Evolutionary conservation across 805 yeast genomes (phyloP), one percentile per base, ranked within the genome.

Genomic region (Candida adriatica): DNA sequence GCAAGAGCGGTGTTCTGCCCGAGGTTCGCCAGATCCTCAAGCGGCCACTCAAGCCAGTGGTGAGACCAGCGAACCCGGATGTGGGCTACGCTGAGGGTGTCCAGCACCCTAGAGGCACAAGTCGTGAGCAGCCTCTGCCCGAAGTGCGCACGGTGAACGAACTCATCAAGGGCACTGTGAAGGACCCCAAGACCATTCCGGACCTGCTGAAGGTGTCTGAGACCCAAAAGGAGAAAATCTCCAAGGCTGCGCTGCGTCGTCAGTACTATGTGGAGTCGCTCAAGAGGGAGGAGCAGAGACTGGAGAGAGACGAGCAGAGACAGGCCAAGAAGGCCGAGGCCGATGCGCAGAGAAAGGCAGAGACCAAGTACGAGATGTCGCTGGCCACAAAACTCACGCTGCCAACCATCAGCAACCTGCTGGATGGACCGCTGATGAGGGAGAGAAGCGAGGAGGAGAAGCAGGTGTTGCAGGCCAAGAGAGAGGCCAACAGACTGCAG

Each of bases 1-100:
- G 62, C 39, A 80, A 81, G 57, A 79, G 90, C 29, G 96, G 96
- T 53, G 66, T 84, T 30, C 66, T 88, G 42, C 96, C 96, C 29
- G 65, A 61, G 34, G 77, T 84, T 8, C 77, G 95, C 48, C 73
- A 78, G 24, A 75, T 85, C 18, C 74, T 88, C 59, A 82, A 77
- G 47, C 71, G 73, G 34, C 84, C 87, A 5, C 30, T 48, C 21
- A 45, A 48, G 20, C 53, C 55, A 15, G 34, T 46, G 38, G 59
- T 63, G 38, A 68, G 67, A 39, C 69, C 62, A 35, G 68, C 63
- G 13, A 69, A 68, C 31, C 58, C 67, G 21, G 63, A 68, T 34
- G 69, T 73, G 13, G 88, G 87, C 10, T 84, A 77, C 55, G 94
- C 88, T 18, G 75, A 73, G 31, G 80, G 77, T 39, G 70, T 73